Evolutionary conservation across 768 basidiomycete species (phyloP).

Genomic region (Amanita thiersii): DNA sequence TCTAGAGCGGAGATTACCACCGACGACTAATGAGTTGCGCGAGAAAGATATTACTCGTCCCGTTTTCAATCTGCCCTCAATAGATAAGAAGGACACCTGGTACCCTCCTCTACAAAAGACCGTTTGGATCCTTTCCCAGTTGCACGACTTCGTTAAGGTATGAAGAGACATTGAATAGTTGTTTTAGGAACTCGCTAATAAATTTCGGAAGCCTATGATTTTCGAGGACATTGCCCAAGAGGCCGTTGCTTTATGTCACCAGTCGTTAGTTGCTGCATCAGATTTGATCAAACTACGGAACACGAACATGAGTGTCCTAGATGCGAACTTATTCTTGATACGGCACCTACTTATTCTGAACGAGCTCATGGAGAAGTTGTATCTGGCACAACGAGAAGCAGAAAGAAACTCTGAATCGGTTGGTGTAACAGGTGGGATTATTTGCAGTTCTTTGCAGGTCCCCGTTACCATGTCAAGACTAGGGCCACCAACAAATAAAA

Average conservation of each 20-base stretch:
- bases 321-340: constrained; percentile 82
- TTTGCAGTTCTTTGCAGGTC: constrained; percentile 1
- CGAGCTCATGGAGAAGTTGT: constrained; percentile 76
- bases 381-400: constrained; percentile 43
- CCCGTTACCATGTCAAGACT: constrained; percentile 30
- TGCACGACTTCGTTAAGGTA: constrained; percentile 91
- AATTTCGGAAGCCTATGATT: constrained; percentile 66
- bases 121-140: constrained; percentile 84
- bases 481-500: constrained; percentile 49
- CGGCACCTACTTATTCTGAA: constrained; percentile 88
- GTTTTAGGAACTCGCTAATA: constrained; percentile 1
- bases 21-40: constrained; percentile 34
- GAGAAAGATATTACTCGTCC: constrained; percentile 67
- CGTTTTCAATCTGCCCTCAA: constrained; percentile 61
- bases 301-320: constrained; percentile 37
- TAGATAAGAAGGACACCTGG: constrained; percentile 81
- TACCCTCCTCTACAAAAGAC: constrained; percentile 85
- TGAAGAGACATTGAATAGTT: constrained; percentile 9
- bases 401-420: constrained; percentile 17
- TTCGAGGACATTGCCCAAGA: constrained; percentile 97
- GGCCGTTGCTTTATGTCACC: constrained; percentile 73
- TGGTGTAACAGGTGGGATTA: constrained; percentile 48
- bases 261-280: constrained; percentile 70
- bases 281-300: constrained; percentile 49
- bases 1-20: constrained; percentile 36